Base-by-base conservation (phyloP, 495 filamentous ascomycete species). In the Penicillium roqueforti region DNA sequence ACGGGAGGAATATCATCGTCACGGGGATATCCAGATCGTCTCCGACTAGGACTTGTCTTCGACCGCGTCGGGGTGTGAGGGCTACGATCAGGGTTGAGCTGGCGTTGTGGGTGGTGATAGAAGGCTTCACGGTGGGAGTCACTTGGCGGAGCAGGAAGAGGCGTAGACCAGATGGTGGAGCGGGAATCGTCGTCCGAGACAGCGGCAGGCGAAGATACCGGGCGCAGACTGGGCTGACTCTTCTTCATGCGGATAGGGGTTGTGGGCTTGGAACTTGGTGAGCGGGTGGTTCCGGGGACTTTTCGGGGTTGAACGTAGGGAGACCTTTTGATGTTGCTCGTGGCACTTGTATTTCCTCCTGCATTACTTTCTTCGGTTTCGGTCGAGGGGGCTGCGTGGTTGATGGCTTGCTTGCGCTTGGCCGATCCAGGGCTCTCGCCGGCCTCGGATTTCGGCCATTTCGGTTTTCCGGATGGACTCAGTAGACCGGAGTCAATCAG, bases 1-100 rank as follows among this genome's bases (percentile, higher is more conserved):
- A 78, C 69, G 14, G 76, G 76, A 0, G 76, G 76, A 39, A 77
- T 72, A 45, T 75, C 64, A 3, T 66, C 60, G 36, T 67, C 63
- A 10, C 58, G 57, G 8, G 57, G 51, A 28, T 63, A 63, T 31
- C 62, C 52, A 13, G 47, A 45, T 38, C 63, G 63, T 16, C 37
- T 62, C 13, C 61, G 62, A 10, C 54, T 54, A 7, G 64, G 43
- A 32, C 44, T 58, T 1, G 56, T 41, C 23, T 56, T 62, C 3
- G 47, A 39, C 8, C 47, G 14, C 7, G 60, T 50, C 7, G 62
- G 61, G 31, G 50, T 50, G 54, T 44, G 57, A 29, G 61, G 54
- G 31, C 51, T 60, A 16, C 58, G 53, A 19, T 61, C 61, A n/a
- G 56, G 58, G 37, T 70, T 55, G 11, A 60, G 66, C 28, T 57